Base-by-base conservation (phyloP, 2,329 filamentous ascomycete species). In the Dactylella cylindrospora region DNA sequence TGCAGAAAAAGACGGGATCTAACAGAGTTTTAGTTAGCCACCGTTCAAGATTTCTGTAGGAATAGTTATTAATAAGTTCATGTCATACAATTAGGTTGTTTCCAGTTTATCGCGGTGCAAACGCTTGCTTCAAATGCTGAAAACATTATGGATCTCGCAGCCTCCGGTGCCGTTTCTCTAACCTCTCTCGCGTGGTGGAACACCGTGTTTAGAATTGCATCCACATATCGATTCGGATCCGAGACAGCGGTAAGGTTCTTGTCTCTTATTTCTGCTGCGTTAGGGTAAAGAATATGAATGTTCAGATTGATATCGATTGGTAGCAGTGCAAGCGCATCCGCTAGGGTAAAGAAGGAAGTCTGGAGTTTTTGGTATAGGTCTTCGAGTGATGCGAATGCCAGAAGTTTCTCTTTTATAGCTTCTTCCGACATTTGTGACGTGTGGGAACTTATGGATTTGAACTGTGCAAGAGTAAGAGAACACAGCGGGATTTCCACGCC, bases 51-150 rank as follows among this genome's bases (percentile, higher is more conserved):
- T 17, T 3, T 20, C 8, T 10, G 33, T 50, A 25, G 26, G 9
- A 13, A 41, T 25, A 35, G 6, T 36, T 8, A 9, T 20, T 25
- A 35, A 61, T 12, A 28, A 19, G 22, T 39, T 22, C 9, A 23
- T 38, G n/a, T n/a, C 23, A 44, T 72, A 84, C 83, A 98, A 71
- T 97, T 98, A 2, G 93, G 93, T 73, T 98, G 93, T 73, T 98
- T 98, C 93, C 93, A 98, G 74, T 98, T 98, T 68, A 98, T 76
- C 3, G 91, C 90, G 12, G 88, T 94, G 74, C 93, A 98, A 15
- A 97, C 81, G 66, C 85, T 86, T 9, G 88, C 79, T 71, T 95
- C 96, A 73, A 91, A 95, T 17, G 89, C 95, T 69, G 88, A 94
- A 72, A 98, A 96, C 8, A 96, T 88, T 46, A 98, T 85, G 9